Base-by-base conservation (phyloP, 2,329 filamentous ascomycete species). In the Fusarium phyllophilum region DNA sequence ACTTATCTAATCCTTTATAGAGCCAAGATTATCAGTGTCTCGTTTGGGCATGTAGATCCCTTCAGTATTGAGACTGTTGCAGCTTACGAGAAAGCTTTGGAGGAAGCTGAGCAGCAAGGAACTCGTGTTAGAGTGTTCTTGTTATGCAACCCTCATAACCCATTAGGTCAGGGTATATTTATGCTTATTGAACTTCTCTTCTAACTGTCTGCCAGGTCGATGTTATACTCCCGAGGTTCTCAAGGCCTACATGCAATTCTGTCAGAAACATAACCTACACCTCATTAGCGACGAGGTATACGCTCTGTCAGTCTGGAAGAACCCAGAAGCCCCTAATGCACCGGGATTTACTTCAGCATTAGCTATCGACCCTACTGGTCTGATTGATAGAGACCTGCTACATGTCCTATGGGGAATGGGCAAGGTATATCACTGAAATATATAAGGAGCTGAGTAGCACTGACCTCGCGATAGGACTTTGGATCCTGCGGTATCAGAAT, bases 161-260 rank as follows among this genome's bases (percentile, higher is more conserved):
- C 46, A 8, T 8, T 64, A 14, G 46, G 59, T 64, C 8, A 11
- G 17, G 6, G 17, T 11, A 15, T 8, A 1, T 5, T 3, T 20
- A 11, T 6, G 1, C 0, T 10, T 10, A 1, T 18, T 11, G 1
- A 17, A 10, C 0, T 1, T 1, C 26, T 1, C 18, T 20, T 18
- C 36, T 62, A 20, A 61, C 2, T 4, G 1, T 3, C 5, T 5
- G 1, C 17, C 2, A 62, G 45, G 62, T 6, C 45, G 38, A 22
- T 65, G 45, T 12, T 63, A 65, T 17, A 29, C 62, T 6, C 17
- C 31, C 1, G 7, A 54, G 2, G 26, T 45, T 20, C 10, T 63
- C 0, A 12, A 63, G 8, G 45, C 45, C 1, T 65, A 63, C 4
- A 63, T 65, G 62, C n/a, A 20, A 13, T 26, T 63, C 9, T 63